These are phyloP conservation scores for Mycena amicta DNA, from an alignment of 768 basidiomycete genomes.

Conservation along the genomic window DNA sequence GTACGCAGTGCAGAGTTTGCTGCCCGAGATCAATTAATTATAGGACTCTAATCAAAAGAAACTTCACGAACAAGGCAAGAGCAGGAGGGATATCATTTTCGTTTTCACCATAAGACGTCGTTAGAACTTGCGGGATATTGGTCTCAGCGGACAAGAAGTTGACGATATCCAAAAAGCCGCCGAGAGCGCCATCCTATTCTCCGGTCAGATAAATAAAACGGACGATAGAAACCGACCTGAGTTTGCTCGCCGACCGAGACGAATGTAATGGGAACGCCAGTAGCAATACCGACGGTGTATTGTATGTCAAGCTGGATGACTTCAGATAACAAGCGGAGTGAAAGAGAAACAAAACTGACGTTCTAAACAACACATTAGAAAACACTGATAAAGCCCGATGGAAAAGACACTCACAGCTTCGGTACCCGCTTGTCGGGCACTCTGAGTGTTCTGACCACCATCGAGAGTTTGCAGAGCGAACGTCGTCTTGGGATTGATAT, in stretches of 20 bases:
- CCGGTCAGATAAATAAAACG: not conserved
- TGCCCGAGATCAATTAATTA: not conserved
- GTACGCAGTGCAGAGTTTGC: slow-evolving; percentile 26
- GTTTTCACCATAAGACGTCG: slow-evolving; percentile 67
- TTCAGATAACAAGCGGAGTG: not conserved
- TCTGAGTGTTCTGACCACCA: slow-evolving; percentile 20
- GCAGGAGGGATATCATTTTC: slow-evolving; percentile 47
- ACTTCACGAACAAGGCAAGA: not conserved
- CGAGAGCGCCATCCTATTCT: slow-evolving; percentile 23
- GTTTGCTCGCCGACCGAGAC: slow-evolving; percentile 22
- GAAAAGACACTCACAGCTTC: slow-evolving; percentile 15
- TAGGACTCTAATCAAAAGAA: not conserved
- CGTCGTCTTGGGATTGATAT: slow-evolving; percentile 20
- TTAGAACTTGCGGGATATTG: slow-evolving; percentile 56
- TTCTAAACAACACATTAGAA: not conserved
- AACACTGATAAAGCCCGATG: not conserved
- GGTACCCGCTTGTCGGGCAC: slow-evolving; percentile 10
- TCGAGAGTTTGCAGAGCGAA: slow-evolving; percentile 12
- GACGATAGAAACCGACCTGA: not conserved
- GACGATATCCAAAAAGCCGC: slow-evolving; percentile 62
- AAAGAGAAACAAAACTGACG: not conserved
- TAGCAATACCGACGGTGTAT: slow-evolving; percentile 27
- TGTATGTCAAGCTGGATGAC: slow-evolving; percentile 16
- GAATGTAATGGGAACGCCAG: slow-evolving; percentile 25
- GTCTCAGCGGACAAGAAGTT: slow-evolving; percentile 48